Evolutionary conservation across 2,329 filamentous ascomycete species (phyloP), one percentile per base, ranked within the genome.

Genomic region (Alternaria ventricosa): DNA sequence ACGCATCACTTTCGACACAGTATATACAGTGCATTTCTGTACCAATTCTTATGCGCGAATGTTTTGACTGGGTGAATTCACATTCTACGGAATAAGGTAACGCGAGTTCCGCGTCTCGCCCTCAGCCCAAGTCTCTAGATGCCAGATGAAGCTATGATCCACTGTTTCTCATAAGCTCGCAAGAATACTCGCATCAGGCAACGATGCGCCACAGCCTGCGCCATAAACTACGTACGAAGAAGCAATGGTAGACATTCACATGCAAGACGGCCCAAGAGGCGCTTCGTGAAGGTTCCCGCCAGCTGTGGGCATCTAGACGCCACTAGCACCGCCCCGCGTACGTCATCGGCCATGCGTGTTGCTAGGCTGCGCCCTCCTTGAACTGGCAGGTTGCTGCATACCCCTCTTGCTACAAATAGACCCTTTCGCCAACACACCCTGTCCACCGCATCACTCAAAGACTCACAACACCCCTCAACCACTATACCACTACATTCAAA

Each of bases 241-340:
- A 43, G 20, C 20, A 20, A 33, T n/a, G 7, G 44, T 55, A 36
- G 43, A 54, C 13, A 36, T 63, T 63, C 60, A 63, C 60, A 63
- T 63, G 60, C 55, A 55, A 57, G 62, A 28, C 59, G 27, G 49
- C 54, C 25, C 54, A 56, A 46, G 44, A 43, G 50, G 58, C 47
- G 62, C 51, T 72, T 71, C 69, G 51, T 70, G 64, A 69, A 72
- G 63, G 49, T 73, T 73, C 68, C 63, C 64, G 66, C 55, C 55
- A 58, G 51, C 63, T 65, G 63, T 64, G 64, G 56, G 49, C 47
- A 30, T 28, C 56, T 36, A 59, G 41, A 47, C 57, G 57, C 60
- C 60, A 60, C 60, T 58, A 60, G 66, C 68, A 71, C 67, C 66
- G 68, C 68, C 68, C 66, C 68, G 62, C 67, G 46, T 64, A 70